Percentiles rank a stretch among this genome's conserved stretches.
Evolutionary conservation across 2,329 filamentous ascomycete species (phyloP).

Genomic region (Graphilbum sp.): DNA sequence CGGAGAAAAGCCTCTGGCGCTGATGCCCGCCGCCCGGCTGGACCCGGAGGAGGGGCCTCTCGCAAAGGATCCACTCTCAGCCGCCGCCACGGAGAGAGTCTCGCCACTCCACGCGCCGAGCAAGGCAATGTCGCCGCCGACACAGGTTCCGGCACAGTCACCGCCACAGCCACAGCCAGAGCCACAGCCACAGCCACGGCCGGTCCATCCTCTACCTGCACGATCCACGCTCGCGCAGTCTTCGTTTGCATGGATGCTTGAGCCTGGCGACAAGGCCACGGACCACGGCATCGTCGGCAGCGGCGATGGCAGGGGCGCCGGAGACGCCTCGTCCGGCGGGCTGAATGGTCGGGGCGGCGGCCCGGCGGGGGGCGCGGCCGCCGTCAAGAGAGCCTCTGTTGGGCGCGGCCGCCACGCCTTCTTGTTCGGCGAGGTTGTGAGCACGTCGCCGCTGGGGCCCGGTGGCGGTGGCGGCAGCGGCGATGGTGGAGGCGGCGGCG

Average conservation of each 20-base stretch:
- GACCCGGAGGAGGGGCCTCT: neutral
- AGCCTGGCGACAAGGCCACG: slow-evolving; percentile 32
- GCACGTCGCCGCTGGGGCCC: slow-evolving; percentile 4
- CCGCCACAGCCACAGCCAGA: slow-evolving; percentile 1
- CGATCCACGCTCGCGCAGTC: slow-evolving; percentile 56
- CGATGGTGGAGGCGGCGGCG: no score
- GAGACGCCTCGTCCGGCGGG: no score
- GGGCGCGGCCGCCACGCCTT: slow-evolving; percentile 42
- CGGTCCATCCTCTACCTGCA: slow-evolving; percentile 32
- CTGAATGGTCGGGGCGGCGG: no score
- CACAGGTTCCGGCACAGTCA: neutral
- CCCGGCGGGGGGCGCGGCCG: no score
- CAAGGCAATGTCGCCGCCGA: no score
- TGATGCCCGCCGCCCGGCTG: neutral
- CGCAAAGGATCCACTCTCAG: no score
- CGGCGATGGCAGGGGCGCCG: neutral
- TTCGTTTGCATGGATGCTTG: slow-evolving; percentile 67
- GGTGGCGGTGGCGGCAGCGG: slow-evolving; percentile 13
- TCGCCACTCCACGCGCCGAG: no score
- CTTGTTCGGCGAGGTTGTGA: slow-evolving; percentile 38
- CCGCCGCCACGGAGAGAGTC: no score
- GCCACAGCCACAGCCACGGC: slow-evolving; percentile 8
- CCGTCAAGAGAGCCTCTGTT: no score
- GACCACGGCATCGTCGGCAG: slow-evolving; percentile 4
- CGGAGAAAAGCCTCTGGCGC: neutral